phyloP scores from a whole-genome alignment of 1,139 yeast genomes.

The Zygosaccharomyces pseudobailii region DNA sequence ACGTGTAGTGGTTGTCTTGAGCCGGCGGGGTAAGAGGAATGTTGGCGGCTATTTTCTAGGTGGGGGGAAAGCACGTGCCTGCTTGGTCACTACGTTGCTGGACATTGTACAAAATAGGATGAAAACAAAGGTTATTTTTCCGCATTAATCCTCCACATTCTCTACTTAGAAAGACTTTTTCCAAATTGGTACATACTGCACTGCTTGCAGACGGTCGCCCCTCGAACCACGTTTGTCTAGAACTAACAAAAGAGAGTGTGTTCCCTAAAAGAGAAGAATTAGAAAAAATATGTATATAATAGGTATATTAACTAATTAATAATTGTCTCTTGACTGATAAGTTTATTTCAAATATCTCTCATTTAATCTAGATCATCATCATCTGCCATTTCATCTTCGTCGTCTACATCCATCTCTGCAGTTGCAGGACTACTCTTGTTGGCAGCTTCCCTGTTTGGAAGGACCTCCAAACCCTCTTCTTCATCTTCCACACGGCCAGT shows the following conservation, averaged over 20 bases:
- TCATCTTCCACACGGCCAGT: slow-evolving; percentile 51
- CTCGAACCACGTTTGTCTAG: too few species aligned
- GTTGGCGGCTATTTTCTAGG: neutral
- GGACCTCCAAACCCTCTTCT: slow-evolving; percentile 67
- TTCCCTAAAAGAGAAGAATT: neutral
- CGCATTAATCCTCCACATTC: too few species aligned
- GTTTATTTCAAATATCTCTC: neutral
- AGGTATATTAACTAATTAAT: neutral
- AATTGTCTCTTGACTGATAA: neutral
- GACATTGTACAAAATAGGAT: too few species aligned
- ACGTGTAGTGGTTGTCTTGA: neutral
- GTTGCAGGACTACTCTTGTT: slow-evolving; percentile 49
- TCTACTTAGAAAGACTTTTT: too few species aligned
- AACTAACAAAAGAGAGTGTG: too few species aligned
- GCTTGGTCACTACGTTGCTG: too few species aligned
- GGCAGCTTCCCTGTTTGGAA: slow-evolving; percentile 73
- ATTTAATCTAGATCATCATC: slow-evolving; percentile 13
- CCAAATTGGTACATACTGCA: too few species aligned
- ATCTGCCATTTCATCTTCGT: slow-evolving; percentile 34
- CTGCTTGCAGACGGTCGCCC: too few species aligned
- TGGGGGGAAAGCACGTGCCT: too few species aligned
- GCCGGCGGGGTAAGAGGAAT: neutral
- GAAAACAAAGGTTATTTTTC: too few species aligned
- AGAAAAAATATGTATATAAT: neutral
- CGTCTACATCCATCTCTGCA: slow-evolving; percentile 47